Base-by-base conservation (phyloP, 2,329 filamentous ascomycete genomes). In the Metarhizium anisopliae region DNA sequence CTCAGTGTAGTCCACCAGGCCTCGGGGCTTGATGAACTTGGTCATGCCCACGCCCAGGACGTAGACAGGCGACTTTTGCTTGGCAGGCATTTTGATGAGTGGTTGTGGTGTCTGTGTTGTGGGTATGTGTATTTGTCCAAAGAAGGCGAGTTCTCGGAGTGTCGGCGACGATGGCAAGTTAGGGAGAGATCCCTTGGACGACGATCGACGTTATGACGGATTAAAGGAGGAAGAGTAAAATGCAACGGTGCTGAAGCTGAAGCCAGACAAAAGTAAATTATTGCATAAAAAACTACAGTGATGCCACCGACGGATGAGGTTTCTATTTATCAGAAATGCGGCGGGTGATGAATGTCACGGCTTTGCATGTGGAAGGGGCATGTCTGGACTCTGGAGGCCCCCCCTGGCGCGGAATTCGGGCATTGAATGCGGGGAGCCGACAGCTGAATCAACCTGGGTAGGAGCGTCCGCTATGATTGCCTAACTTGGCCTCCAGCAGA, bases 31-130 rank as follows among this genome's bases (percentile, higher is more conserved):
- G 82, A 96, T 93, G 82, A 97, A 97, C 75, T 95, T 95, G 75
- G 93, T 97, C 90, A 97, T 94, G 76, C 93, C 93, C 64, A 97
- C 94, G 77, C 93, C 93, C 59, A 97, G 84, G 68, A 97, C 89
- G 79, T 97, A 97, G 78, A 77, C 77, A 58, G 79, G 77, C 54
- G 76, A 71, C 64, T 78, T 79, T 63, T 74, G 68, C 61, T 76
- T 76, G 65, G 72, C 71, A 51, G 76, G 69, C 79, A 82, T 82
- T 56, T 57, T 70, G 61, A 53, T 2, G 49, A 50, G 54, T 51
- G 43, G n/a, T 51, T 54, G 51, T 35, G 47, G 47, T 32, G 3
- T 13, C 6, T 32, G 49, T 14, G 8, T 50, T 30, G 18, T 49
- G 45, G 6, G 0, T 30, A 16, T 30, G 10, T 30, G 25, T 49